Evolutionary conservation across 306 rosid genomes (phyloP).

Genomic region (Hippophae tibetana): DNA sequence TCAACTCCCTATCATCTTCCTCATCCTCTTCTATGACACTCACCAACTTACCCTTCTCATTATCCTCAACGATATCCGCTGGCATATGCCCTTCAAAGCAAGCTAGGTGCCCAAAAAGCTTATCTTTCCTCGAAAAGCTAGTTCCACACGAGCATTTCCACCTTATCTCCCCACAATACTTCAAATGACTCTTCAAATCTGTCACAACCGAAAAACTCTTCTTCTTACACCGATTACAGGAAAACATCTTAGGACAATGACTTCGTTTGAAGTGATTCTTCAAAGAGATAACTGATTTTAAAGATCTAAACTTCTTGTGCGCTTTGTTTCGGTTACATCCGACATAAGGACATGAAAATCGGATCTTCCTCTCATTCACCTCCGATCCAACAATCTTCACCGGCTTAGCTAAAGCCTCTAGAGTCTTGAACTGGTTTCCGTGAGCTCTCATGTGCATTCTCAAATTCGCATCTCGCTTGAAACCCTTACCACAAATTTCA

Average conservation of each 20-base stretch:
- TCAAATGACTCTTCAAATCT: conserved; percentile 70
- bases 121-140: conserved; percentile 68
- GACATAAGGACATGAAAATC: conserved; percentile 69
- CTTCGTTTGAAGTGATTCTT: conserved; percentile 88
- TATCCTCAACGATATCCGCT: conserved; percentile 39
- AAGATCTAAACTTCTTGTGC: conserved; percentile 51
- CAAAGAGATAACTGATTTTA: conserved; percentile 65
- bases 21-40: neutral
- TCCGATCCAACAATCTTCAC: neutral
- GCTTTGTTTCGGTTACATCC: conserved; percentile 55
- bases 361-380: conserved; percentile 5
- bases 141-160: conserved; percentile 92
- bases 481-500: conserved; percentile 88
- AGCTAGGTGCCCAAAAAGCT: conserved; percentile 68
- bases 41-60: conserved; percentile 14
- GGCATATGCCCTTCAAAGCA: conserved; percentile 88
- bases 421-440: conserved; percentile 69
- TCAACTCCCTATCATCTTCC: neutral
- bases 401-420: conserved; percentile 64
- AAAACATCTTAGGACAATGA: conserved; percentile 82
- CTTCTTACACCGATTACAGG: conserved; percentile 61
- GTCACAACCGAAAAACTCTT: conserved; percentile 70
- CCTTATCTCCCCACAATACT: conserved; percentile 51
- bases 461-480: conserved; percentile 84
- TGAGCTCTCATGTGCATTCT: conserved; percentile 96